Conservation (phyloP, 2,329 filamentous ascomycete species). For the Aspergillus brasiliensis region DNA sequence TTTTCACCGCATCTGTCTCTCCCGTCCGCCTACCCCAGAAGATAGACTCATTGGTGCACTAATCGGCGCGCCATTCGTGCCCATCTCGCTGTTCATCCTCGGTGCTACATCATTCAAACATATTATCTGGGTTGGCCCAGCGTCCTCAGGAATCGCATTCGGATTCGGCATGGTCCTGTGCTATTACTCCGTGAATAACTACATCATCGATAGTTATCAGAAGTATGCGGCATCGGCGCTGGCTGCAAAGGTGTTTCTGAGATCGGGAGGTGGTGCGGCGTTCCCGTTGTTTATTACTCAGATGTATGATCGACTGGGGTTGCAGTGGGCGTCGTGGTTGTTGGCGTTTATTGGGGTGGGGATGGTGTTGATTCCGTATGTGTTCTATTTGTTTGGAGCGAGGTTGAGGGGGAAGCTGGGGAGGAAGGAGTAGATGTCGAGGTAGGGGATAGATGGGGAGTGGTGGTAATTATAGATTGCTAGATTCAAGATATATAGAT, state of each 20-base stretch:
- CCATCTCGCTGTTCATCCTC: conserved; percentile 63
- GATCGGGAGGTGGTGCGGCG: conserved; percentile 67
- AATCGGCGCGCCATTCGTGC: conserved; percentile 68
- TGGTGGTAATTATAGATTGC: neutral
- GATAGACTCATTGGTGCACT: conserved; percentile 75
- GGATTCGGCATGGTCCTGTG: conserved; percentile 80
- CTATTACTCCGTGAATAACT: conserved; percentile 74
- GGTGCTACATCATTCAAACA: conserved; percentile 64
- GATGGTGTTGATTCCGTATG: conserved; percentile 18
- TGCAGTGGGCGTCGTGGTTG: conserved; percentile 72
- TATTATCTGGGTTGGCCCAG: conserved; percentile 57
- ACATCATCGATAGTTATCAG: conserved; percentile 66
- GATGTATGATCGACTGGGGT: conserved; percentile 70
- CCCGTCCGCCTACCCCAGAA: conserved; percentile 72
- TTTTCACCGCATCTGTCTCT: conserved; percentile 63
- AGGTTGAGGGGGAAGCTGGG: conserved; percentile 6
- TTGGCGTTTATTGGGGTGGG: conserved; percentile 57
- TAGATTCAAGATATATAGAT: neutral
- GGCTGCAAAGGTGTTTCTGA: conserved; percentile 50
- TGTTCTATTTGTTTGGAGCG: conserved; percentile 15
- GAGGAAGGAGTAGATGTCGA: too few species aligned
- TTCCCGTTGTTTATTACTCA: conserved; percentile 75
- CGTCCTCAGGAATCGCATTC: conserved; percentile 64
- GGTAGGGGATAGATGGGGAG: neutral
- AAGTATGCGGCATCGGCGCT: conserved; percentile 47